Percentiles rank a stretch among this genome's conserved stretches.
These are phyloP conservation scores for Clarkia xantiana DNA, from an alignment of 345 rosid genomes.

Conservation along the genomic window DNA sequence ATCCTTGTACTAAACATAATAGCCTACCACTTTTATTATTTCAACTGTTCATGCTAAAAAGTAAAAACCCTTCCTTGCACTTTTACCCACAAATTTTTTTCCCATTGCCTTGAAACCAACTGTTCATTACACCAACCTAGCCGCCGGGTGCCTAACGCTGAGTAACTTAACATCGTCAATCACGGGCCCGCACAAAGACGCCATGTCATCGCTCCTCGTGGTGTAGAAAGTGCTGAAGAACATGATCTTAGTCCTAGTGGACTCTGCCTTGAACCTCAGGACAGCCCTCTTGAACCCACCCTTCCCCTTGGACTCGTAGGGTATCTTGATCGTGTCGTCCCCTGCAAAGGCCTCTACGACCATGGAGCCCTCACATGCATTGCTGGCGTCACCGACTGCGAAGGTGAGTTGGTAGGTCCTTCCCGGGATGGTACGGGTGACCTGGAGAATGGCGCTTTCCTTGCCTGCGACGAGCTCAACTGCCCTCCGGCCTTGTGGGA, in stretches of 20 bases:
- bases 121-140: too few relatives aligned
- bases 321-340: constrained; percentile 33
- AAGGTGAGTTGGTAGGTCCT: constrained; percentile 48
- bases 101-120: too few relatives aligned
- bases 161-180: constrained; percentile 44
- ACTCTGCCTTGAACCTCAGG: constrained; percentile 23
- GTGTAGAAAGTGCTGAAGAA: constrained; percentile 47
- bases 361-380: constrained; percentile 57
- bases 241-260: constrained; percentile 32
- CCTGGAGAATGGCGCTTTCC: constrained; percentile 74
- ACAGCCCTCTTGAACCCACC: constrained; percentile 54
- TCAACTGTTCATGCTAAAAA: too few relatives aligned
- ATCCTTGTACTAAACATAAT: too few relatives aligned
- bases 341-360: constrained; percentile 69
- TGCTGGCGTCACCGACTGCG: constrained; percentile 58
- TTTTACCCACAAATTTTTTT: too few relatives aligned
- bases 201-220: constrained; percentile 42
- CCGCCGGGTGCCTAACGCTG: constrained; percentile 3
- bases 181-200: constrained; percentile 58
- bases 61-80: too few relatives aligned
- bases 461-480: constrained; percentile 74
- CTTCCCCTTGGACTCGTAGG: constrained; percentile 50
- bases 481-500: constrained; percentile 55
- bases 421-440: constrained; percentile 35
- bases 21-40: too few relatives aligned